A percentile compares a stretch with the other conserved stretches of the same genome.
phyloP scores from a whole-genome alignment of 768 basidiomycete genomes.

The Psilocybe cubensis region DNA sequence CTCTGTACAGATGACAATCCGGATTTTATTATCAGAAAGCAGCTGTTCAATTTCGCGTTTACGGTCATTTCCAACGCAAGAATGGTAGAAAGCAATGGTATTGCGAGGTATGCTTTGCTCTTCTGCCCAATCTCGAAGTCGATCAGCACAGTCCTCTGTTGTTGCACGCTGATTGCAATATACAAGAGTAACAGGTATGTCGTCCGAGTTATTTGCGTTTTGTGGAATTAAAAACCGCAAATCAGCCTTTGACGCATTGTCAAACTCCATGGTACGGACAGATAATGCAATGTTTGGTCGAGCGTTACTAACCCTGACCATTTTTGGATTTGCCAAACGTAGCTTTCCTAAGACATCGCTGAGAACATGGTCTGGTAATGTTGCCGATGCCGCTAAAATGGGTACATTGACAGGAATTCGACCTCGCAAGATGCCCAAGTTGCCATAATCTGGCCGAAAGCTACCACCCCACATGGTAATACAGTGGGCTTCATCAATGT shows the following conservation, averaged over 20 bases:
- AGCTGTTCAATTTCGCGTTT: constrained; percentile 20
- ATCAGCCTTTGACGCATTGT: constrained; percentile 22
- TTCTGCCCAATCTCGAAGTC: constrained; percentile 14
- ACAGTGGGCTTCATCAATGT: constrained; percentile 28
- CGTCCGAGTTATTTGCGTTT: not conserved
- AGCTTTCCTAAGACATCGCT: constrained; percentile 22
- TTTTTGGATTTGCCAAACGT: constrained; percentile 1
- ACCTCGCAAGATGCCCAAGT: constrained; percentile 21
- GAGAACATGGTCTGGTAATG: constrained; percentile 21
- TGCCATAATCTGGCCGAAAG: constrained; percentile 24
- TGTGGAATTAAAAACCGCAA: constrained; percentile 24
- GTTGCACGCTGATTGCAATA: constrained; percentile 21
- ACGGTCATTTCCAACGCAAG: constrained; percentile 16
- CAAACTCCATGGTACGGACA: constrained; percentile 17
- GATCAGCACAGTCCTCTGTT: constrained; percentile 19
- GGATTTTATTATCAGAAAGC: not conserved
- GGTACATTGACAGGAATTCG: constrained; percentile 15
- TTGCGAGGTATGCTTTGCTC: constrained; percentile 11
- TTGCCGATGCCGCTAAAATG: constrained; percentile 22
- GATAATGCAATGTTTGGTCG: constrained; percentile 32
- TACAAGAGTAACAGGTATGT: constrained; percentile 18
- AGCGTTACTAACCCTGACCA: constrained; percentile 19
- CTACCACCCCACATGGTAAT: constrained; percentile 26
- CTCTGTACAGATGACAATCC: not conserved
- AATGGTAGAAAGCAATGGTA: constrained; percentile 24